Evolutionary conservation across 2,329 filamentous ascomycete species (phyloP), one percentile per base, ranked within the genome.

Genomic region (Plectosphaerella cucumerina): DNA sequence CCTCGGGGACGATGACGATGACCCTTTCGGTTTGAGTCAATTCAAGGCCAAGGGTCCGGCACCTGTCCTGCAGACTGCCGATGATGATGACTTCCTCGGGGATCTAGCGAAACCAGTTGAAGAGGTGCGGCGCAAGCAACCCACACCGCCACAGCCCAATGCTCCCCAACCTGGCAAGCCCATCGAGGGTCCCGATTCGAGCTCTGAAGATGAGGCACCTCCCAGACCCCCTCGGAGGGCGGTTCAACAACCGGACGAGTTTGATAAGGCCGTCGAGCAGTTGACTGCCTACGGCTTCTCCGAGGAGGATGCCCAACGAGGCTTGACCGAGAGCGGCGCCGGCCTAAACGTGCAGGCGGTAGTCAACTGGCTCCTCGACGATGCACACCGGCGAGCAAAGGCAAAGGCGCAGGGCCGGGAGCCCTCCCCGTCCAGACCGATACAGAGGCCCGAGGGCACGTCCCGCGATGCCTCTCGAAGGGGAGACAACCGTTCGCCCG

Each of bases 231-330:
- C 33, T 2, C 45, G 45, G 14, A 45, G 50, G 18, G 11, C 14
- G 42, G 53, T 22, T 12, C 52, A 57, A 33, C 58, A 53, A 54
- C 49, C 68, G 58, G 67, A 74, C 53, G 57, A 70, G 1, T 85
- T 87, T 52, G 90, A 96, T 62, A 83, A 81, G 58, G 89, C 91
- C 10, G 82, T 97, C 22, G 90, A 89, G 10, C 90, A 97, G 65
- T 73, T 99, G 22, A 84, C 97, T 3, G 93, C 97, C 58, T 97
- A 97, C 82, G 94, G 94, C 1, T 99, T 99, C 60, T 84, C 90
- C 0, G 80, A 85, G 0, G 89, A 96, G 52, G 90, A 91, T 61
- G 87, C 94, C n/a, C 80, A 81, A 49, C 78, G 86, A 55, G 94
- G 91, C 5, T 70, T 99, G 39, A 84, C 84, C 11, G 87, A 90